Base-by-base conservation (phyloP, 768 basidiomycete species). In the Suillus americanus region DNA sequence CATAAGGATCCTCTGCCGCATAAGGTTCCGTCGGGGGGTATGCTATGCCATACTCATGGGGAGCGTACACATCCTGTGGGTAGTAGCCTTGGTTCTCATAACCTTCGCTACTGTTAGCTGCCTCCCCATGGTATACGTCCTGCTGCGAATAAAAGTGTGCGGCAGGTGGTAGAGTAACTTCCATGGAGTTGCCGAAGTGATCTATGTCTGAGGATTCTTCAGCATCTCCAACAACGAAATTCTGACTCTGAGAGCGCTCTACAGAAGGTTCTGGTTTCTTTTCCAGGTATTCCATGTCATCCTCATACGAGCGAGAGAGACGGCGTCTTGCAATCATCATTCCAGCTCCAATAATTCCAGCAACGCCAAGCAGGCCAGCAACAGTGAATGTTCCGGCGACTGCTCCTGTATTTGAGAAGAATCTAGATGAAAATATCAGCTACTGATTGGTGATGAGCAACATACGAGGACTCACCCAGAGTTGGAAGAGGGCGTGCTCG, bases 341-440 rank as follows among this genome's bases (percentile, higher is more conserved):
- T 5, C 69, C 64, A 55, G 68, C 65, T 37, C 71, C 75, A 25
- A 77, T 67, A 57, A 82, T 35, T 23, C 74, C 67, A 23, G 73
- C 77, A 50, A 80, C 14, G 23, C 65, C 73, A 9, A 80, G 64
- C 3, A 85, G 66, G 56, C 79, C 81, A 61, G 79, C 75, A 63
- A 78, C 73, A 46, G 79, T 75, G 65, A 84, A 85, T 0, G 78
- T 79, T 46, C 78, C 81, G 0, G 80, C 84, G 23, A 83, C 80
- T 0, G 81, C 84, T 41, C 77, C 80, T 60, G 78, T 81, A 67
- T 82, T 79, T 54, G 75, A 66, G 67, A 83, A 79, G 77, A 85
- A 85, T 64, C 84, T 84, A 61, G 28, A 23, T 50, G 0, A 30
- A 35, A 45, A 40, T 1, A 68, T 50, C 67, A 37, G 3, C 3